Evolutionary conservation across 176 grass and related monocot genomes (phyloP).

Genomic region (Lolium rigidum): DNA sequence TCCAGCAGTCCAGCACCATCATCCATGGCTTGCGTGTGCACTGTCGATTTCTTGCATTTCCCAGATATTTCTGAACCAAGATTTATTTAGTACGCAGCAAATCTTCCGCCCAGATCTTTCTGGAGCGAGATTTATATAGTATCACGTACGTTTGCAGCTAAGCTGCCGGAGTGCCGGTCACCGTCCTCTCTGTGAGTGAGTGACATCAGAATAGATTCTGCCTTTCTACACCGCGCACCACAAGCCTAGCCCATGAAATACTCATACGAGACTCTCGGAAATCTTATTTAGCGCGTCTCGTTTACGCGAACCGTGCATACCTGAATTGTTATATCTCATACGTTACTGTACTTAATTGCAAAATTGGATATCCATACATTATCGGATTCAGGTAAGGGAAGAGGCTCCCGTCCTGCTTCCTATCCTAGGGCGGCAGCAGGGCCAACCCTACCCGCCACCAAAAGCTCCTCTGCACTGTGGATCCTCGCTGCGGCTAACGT

Average conservation of each 20-base stretch:
- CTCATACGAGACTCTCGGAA: neutral
- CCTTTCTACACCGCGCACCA: constrained; percentile 17
- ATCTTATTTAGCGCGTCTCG: neutral
- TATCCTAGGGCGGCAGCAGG: too few relatives aligned
- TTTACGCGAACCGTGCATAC: neutral
- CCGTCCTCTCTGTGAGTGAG: neutral
- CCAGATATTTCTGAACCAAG: neutral
- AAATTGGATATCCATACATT: too few relatives aligned
- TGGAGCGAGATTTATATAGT: too few relatives aligned
- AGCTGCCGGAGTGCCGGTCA: neutral
- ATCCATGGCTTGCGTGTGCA: neutral
- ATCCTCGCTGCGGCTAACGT: too few relatives aligned
- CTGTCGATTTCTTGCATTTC: neutral
- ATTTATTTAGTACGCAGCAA: neutral
- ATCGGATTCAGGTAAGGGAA: too few relatives aligned
- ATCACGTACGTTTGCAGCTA: too few relatives aligned
- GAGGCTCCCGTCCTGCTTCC: too few relatives aligned
- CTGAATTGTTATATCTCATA: neutral
- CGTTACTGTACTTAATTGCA: too few relatives aligned
- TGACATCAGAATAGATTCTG: constrained; percentile 42
- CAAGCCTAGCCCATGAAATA: neutral
- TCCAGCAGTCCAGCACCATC: neutral
- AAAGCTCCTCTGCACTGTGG: too few relatives aligned
- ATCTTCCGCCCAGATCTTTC: neutral
- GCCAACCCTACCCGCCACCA: too few relatives aligned